Evolutionary conservation across 345 rosid genomes (phyloP).

Genomic region (Acer negundo): DNA sequence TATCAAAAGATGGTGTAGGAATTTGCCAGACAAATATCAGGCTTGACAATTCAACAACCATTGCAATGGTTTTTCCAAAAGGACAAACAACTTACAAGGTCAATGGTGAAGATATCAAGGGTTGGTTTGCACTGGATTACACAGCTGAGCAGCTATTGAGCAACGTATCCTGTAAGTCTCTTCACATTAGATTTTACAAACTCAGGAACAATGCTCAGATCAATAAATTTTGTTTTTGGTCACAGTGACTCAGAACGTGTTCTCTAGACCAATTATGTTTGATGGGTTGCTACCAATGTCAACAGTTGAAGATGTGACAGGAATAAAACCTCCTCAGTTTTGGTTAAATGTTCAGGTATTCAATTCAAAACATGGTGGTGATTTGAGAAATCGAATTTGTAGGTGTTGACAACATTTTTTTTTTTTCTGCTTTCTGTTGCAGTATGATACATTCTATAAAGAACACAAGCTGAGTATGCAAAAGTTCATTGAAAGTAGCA

Average conservation of each 20-base stretch:
- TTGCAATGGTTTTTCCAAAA: constrained; percentile 37
- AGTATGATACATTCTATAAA: constrained; percentile 66
- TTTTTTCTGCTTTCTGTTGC: constrained; percentile 23
- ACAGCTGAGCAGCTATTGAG: constrained; percentile 27
- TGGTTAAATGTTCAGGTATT: constrained; percentile 85
- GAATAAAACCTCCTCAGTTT: constrained; percentile 40
- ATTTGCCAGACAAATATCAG: constrained; percentile 59
- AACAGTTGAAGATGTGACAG: constrained; percentile 52
- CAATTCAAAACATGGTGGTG: no score
- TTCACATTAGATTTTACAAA: no score
- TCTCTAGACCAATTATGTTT: constrained; percentile 51
- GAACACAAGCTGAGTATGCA: constrained; percentile 58
- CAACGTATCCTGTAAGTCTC: constrained; percentile 44
- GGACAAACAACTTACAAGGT: constrained; percentile 44
- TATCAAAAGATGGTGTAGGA: constrained; percentile 67
- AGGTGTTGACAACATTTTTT: neutral
- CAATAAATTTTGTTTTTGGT: neutral
- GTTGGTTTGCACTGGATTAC: constrained; percentile 71
- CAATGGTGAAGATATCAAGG: constrained; percentile 55
- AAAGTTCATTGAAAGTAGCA: constrained; percentile 30
- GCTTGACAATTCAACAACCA: constrained; percentile 63
- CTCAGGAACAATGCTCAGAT: no score
- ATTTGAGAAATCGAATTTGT: no score
- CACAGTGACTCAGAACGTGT: constrained; percentile 61
- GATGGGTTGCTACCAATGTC: constrained; percentile 46